Evolutionary conservation across 1,139 yeast genomes (phyloP).

Genomic region (Dujonia santamariae): DNA sequence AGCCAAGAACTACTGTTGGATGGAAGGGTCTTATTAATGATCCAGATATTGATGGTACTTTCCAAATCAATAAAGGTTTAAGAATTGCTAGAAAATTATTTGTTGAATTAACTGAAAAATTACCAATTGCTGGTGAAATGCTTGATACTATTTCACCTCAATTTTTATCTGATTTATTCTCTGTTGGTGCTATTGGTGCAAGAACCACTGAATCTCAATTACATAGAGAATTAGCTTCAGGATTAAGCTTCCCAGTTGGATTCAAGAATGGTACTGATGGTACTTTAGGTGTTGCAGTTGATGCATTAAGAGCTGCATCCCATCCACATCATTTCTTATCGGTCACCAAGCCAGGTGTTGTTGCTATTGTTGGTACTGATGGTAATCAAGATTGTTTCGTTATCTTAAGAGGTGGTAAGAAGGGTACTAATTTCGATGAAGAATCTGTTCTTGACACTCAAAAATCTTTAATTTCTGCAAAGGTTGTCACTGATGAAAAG

Average conservation of each 20-base stretch:
- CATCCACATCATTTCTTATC: constrained; percentile 95
- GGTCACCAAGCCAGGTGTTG: constrained; percentile 94
- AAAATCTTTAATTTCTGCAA: constrained; percentile 39
- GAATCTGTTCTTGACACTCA: constrained; percentile 75
- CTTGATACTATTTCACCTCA: constrained; percentile 98
- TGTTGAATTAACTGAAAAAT: constrained; percentile 69
- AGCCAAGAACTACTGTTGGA: constrained; percentile 98
- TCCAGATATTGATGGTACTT: constrained; percentile 90
- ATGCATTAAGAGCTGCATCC: constrained; percentile 90
- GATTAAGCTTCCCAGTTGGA: constrained; percentile 95
- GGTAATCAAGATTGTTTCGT: constrained; percentile 90
- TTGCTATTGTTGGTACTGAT: constrained; percentile 92
- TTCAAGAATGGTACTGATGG: constrained; percentile 99
- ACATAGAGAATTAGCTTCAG: constrained; percentile 96
- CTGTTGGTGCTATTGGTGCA: constrained; percentile 98
- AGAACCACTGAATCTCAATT: constrained; percentile 98
- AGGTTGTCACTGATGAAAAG: constrained; percentile 46
- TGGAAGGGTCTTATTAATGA: constrained; percentile 99
- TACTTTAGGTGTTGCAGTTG: constrained; percentile 86
- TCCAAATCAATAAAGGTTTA: constrained; percentile 93
- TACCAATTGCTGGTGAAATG: constrained; percentile 97
- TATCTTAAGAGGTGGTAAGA: constrained; percentile 92
- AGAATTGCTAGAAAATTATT: constrained; percentile 83
- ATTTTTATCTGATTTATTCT: constrained; percentile 83
- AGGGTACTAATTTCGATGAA: constrained; percentile 88